Evolutionary conservation across 805 yeast genomes (phyloP), one percentile per base, ranked within the genome.

Genomic region (Metschnikowia aberdeeniae): DNA sequence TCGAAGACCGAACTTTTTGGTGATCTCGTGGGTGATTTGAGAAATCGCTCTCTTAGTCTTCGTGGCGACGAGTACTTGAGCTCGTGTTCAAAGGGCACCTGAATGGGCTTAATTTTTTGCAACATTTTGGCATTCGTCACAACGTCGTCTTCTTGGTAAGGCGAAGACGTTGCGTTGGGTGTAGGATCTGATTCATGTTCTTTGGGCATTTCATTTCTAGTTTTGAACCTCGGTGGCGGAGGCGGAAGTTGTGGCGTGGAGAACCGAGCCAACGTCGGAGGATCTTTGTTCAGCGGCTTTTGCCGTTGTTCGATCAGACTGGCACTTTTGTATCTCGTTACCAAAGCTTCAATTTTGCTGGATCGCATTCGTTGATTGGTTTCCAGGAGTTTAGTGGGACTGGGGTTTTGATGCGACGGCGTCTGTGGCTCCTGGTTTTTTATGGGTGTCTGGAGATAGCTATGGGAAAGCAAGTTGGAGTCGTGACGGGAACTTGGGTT

Each of bases 311-410:
- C 26, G 6, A 34, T 17, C 37, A 27, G 20, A 19, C 29, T 33
- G 22, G 53, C 57, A 20, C 52, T 52, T 6, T 66, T 62, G 45
- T 62, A 70, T 36, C 67, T 67, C 31, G 57, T 57, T 12, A 64
- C 56, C 41, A 69, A 51, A 3, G 72, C 73, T 26, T 62, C 61
- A 32, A 71, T 58, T 32, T 60, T 58, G 45, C 67, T 68, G 31
- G 53, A 58, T 36, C 61, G 61, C 49, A 70, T 49, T 37, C 70
- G 50, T 38, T 64, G 60, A 27, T 70, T 67, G 0, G 76, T 69
- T 46, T 68, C 72, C 47, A 66, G 72, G 13, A 70, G 54, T 32
- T 64, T 62, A 5, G 67, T 56, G 2, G 73, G 73, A 28, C 68
- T 53, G 11, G 56, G 45, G 2, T 49, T 43, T 8, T 46, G 40